These are phyloP conservation scores for Zygotorulaspora danielsina DNA, from an alignment of 805 yeast species.

Conservation along the genomic window DNA sequence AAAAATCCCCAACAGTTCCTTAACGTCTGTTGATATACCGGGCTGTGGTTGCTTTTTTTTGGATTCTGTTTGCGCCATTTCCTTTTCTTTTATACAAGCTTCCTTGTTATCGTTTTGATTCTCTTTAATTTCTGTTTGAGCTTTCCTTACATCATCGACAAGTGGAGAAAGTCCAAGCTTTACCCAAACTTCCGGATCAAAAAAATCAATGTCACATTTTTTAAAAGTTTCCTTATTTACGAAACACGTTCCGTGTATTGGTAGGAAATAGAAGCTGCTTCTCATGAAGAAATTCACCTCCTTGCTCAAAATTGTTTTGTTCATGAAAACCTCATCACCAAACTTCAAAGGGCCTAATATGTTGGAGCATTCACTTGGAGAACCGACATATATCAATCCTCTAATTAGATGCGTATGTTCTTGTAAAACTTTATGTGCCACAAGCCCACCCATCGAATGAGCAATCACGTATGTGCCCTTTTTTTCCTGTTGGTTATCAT, in stretches of 20 bases:
- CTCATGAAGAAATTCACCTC: conserved; percentile 88
- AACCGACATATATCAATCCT: conserved; percentile 76
- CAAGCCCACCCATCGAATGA: conserved; percentile 92
- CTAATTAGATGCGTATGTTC: conserved; percentile 62
- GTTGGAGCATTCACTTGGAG: conserved; percentile 79
- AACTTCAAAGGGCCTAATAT: conserved; percentile 79
- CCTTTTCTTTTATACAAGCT: conserved; percentile 3
- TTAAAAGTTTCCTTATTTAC: conserved; percentile 57
- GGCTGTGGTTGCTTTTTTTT: conserved; percentile 11
- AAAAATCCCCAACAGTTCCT: conserved; percentile 12
- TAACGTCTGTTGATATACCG: conserved; percentile 13
- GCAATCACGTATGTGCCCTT: conserved; percentile 70
- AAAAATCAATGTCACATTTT: conserved; percentile 64
- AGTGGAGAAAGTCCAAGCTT: conserved; percentile 71
- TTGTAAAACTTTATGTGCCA: conserved; percentile 76
- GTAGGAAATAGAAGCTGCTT: conserved; percentile 73
- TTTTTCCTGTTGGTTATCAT: conserved; percentile 38
- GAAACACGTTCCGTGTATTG: conserved; percentile 70
- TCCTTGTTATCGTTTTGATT: conserved; percentile 1
- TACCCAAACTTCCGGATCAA: conserved; percentile 77
- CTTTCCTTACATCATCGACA: conserved; percentile 41
- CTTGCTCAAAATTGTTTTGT: conserved; percentile 68
- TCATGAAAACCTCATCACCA: conserved; percentile 75
- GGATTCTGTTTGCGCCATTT: conserved; percentile 11
- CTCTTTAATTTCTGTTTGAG: conserved; percentile 4